phyloP scores from a whole-genome alignment of 2,329 filamentous ascomycete species.

The Helminthosporium solani region DNA sequence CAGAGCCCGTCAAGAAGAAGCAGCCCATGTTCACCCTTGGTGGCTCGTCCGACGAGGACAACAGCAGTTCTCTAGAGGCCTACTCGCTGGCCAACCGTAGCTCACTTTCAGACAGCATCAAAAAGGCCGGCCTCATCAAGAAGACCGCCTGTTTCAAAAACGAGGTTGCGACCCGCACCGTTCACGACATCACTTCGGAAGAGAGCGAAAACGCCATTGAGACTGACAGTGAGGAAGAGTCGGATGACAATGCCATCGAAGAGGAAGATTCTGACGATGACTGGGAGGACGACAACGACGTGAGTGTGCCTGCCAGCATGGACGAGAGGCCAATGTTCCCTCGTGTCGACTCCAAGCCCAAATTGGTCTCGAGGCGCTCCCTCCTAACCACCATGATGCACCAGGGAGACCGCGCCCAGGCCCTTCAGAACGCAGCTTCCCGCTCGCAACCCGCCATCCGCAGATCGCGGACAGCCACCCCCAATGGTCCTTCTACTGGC shows the following conservation, averaged over 20 bases:
- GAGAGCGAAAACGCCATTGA: constrained; percentile 61
- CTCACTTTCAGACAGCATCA: constrained; percentile 56
- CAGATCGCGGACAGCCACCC: constrained; percentile 66
- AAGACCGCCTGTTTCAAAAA: constrained; percentile 84
- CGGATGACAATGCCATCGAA: too few relatives aligned
- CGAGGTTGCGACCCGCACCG: constrained; percentile 68
- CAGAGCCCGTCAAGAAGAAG: constrained; percentile 60
- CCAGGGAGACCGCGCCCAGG: constrained; percentile 70
- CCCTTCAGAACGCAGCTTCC: constrained; percentile 66
- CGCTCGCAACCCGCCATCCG: constrained; percentile 56
- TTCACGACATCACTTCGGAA: constrained; percentile 56
- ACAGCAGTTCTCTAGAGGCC: constrained; percentile 72
- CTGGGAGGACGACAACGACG: constrained; percentile 66
- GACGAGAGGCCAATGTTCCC: constrained; percentile 82
- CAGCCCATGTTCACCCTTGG: constrained; percentile 73
- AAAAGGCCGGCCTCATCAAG: constrained; percentile 54
- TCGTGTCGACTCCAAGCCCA: constrained; percentile 83
- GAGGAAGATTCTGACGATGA: constrained; percentile 48
- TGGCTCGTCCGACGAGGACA: constrained; percentile 79
- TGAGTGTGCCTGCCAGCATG: constrained; percentile 79
- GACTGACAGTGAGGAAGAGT: constrained; percentile 48
- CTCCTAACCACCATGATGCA: constrained; percentile 88
- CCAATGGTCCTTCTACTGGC: constrained; percentile 65
- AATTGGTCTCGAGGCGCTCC: constrained; percentile 81
- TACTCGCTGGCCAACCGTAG: constrained; percentile 53